Evolutionary conservation across 1,284 basidiomycete genomes (phyloP).

Genomic region (Cutaneotrichosporon sp.): DNA sequence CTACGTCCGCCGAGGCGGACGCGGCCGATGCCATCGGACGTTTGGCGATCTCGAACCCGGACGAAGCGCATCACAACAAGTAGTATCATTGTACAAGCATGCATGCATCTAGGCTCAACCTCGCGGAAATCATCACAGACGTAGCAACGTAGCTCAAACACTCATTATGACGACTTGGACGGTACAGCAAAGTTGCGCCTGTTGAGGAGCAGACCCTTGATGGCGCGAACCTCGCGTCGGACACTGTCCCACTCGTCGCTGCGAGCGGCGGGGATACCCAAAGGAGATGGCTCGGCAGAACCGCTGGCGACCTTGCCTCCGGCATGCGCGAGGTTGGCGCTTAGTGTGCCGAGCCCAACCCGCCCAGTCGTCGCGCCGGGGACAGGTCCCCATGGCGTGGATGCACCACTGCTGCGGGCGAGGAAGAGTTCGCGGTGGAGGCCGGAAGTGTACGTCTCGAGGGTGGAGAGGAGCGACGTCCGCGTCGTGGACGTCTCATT

Average conservation of each 20-base stretch:
- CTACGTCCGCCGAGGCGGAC: no score
- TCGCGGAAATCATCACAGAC: no score
- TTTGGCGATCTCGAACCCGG: background rate
- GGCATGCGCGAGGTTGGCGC: conserved; percentile 29
- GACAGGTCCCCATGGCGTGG: conserved; percentile 7
- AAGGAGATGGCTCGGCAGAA: background rate
- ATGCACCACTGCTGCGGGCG: conserved; percentile 9
- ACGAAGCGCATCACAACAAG: background rate
- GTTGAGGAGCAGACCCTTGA: conserved; percentile 47
- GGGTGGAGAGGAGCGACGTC: conserved; percentile 40
- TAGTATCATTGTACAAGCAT: background rate
- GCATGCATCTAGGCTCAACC: background rate
- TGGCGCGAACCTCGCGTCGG: conserved; percentile 43
- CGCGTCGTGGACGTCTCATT: conserved; percentile 44
- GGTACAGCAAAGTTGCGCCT: conserved; percentile 31
- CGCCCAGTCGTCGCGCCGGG: conserved; percentile 5
- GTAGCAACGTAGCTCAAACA: no score
- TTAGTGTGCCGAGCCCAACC: conserved; percentile 33
- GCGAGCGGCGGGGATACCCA: conserved; percentile 17
- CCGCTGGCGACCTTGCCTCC: conserved; percentile 10
- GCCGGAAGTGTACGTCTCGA: conserved; percentile 40
- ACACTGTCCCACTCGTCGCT: conserved; percentile 44
- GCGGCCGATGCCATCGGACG: background rate
- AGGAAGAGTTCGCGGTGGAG: conserved; percentile 38
- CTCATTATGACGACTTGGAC: no score